These are phyloP conservation scores for Blepharisma stoltei DNA, from an alignment of 73 alveolate species.

Conservation along the genomic window DNA sequence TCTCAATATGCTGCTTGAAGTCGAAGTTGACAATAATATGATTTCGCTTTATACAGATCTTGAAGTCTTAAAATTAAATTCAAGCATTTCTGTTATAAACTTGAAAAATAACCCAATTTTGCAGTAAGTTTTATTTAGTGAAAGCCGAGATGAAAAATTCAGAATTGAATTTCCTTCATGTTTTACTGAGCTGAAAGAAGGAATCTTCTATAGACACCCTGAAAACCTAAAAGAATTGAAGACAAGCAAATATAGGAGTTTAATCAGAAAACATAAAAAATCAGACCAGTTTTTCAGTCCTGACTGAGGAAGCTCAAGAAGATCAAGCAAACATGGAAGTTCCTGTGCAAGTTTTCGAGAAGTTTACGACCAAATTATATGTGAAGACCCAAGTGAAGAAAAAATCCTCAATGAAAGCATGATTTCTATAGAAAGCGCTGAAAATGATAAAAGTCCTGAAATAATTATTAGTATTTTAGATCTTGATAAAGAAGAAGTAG, in stretches of 20 bases:
- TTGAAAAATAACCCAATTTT: constrained; percentile 2
- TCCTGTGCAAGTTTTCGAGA: constrained; percentile 5
- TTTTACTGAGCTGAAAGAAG: background rate
- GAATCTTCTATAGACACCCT: background rate
- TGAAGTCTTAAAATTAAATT: background rate
- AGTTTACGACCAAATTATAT: constrained; percentile 4
- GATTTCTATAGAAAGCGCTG: background rate
- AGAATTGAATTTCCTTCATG: background rate
- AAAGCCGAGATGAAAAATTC: background rate
- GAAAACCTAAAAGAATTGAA: background rate
- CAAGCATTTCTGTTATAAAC: background rate
- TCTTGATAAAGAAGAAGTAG: background rate
- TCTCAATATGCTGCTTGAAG: background rate
- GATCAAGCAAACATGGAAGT: background rate
- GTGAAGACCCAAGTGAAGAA: constrained; percentile 16
- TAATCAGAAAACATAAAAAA: background rate
- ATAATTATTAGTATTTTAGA: background rate
- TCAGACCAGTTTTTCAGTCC: background rate
- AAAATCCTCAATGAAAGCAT: background rate
- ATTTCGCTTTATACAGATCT: background rate
- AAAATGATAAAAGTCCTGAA: background rate
- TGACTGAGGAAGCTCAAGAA: background rate
- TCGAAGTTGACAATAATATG: constrained; percentile 1
- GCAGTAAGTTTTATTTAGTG: background rate
- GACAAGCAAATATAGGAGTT: background rate